phyloP scores from a whole-genome alignment of 306 rosid genomes.

The Cucurbita ficifolia region DNA sequence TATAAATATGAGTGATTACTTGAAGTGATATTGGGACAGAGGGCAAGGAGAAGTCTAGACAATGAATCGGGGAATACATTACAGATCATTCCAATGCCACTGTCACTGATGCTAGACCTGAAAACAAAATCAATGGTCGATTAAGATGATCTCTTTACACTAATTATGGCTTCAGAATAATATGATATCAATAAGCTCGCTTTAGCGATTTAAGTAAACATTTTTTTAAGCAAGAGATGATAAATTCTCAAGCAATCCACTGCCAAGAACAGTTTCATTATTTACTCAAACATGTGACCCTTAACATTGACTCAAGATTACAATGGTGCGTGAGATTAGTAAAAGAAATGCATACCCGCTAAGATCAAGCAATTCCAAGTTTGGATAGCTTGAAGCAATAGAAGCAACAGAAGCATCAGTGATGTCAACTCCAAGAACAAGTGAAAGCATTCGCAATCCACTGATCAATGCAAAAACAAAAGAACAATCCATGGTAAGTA shows the following conservation, averaged over 20 bases:
- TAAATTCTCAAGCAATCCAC: background rate
- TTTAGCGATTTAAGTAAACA: background rate
- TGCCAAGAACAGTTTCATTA: background rate
- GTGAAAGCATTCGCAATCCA: slow-evolving; percentile 81
- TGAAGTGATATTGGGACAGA: slow-evolving; percentile 88
- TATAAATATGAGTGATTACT: slow-evolving; percentile 34
- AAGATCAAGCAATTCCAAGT: slow-evolving; percentile 76
- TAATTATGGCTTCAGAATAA: background rate
- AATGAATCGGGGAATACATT: slow-evolving; percentile 70
- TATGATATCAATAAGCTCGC: background rate
- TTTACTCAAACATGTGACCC: background rate
- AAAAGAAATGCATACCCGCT: slow-evolving; percentile 56
- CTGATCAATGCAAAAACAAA: slow-evolving; percentile 17
- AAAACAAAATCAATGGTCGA: slow-evolving; percentile 6
- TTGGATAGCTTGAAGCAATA: slow-evolving; percentile 67
- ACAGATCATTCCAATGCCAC: slow-evolving; percentile 92
- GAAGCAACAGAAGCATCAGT: slow-evolving; percentile 99
- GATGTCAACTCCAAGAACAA: slow-evolving; percentile 90
- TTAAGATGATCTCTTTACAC: background rate
- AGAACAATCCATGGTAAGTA: background rate
- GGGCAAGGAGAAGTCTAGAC: slow-evolving; percentile 79
- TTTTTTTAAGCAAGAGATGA: background rate
- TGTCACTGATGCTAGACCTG: slow-evolving; percentile 91
- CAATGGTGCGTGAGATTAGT: background rate
- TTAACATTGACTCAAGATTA: background rate